These are phyloP conservation scores for Fusarium sp. DNA, from an alignment of 2,329 filamentous ascomycete genomes.

Conservation along the genomic window DNA sequence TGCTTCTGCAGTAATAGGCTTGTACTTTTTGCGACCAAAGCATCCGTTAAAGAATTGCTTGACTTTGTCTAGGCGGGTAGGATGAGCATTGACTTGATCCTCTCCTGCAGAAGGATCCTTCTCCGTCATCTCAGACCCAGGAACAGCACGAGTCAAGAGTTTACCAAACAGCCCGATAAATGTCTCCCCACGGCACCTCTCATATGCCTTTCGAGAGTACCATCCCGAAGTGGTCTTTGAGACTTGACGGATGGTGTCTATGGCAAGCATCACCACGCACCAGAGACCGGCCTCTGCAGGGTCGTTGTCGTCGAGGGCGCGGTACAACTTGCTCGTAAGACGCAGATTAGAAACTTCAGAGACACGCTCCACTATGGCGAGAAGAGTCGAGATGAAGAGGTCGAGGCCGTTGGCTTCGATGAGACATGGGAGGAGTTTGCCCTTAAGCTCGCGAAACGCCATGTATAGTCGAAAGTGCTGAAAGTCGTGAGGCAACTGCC, in stretches of 20 bases:
- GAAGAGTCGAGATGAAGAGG: conserved; percentile 72
- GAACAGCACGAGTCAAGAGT: conserved; percentile 53
- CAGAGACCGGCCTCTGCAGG: conserved; percentile 50
- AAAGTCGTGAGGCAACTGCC: conserved; percentile 83
- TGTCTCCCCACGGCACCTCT: conserved; percentile 81
- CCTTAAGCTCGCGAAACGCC: conserved; percentile 78
- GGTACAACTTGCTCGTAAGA: conserved; percentile 52
- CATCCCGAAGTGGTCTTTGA: conserved; percentile 66
- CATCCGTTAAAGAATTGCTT: conserved; percentile 31
- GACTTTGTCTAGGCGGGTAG: conserved; percentile 1
- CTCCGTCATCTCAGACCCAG: conserved; percentile 54
- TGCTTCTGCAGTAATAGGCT: background rate
- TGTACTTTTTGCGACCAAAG: conserved; percentile 38
- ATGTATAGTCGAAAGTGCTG: conserved; percentile 82
- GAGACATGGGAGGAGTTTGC: conserved; percentile 77
- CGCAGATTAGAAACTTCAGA: conserved; percentile 54
- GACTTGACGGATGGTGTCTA: conserved; percentile 51
- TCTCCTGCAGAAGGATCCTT: conserved; percentile 43
- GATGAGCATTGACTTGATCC: background rate
- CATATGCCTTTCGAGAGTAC: conserved; percentile 87
- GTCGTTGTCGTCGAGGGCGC: conserved; percentile 47
- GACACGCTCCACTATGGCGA: conserved; percentile 68
- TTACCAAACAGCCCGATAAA: conserved; percentile 55
- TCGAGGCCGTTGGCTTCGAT: conserved; percentile 84
- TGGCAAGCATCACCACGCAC: conserved; percentile 51